phyloP scores from a whole-genome alignment of 1,139 yeast species.

The Kodamaea sp. region DNA sequence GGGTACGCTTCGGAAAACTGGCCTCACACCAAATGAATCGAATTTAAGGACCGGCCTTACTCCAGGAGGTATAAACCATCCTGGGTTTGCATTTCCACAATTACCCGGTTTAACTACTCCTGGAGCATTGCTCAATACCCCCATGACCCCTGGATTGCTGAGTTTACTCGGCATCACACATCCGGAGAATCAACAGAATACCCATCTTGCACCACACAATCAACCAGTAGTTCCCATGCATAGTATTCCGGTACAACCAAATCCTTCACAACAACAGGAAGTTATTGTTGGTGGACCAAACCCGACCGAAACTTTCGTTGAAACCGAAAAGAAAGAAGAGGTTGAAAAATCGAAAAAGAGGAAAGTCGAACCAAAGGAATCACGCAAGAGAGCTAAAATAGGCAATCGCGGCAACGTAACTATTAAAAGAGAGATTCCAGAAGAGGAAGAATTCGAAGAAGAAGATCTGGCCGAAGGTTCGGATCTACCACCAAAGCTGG shows the following conservation, averaged over 20 bases:
- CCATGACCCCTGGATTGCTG: slow-evolving; percentile 41
- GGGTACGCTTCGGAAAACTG: slow-evolving; percentile 45
- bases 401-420: slow-evolving; percentile 1
- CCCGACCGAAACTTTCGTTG: slow-evolving; percentile 2
- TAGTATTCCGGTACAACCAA: slow-evolving; percentile 14
- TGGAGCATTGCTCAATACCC: slow-evolving; percentile 37
- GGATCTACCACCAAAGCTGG: slow-evolving; percentile 24
- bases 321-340: slow-evolving; percentile 3
- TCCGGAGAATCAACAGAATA: slow-evolving; percentile 1
- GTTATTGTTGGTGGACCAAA: background rate
- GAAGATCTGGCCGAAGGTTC: slow-evolving; percentile 20
- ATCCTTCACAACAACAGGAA: slow-evolving; percentile 1
- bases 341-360: slow-evolving; percentile 10
- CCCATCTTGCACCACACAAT: slow-evolving; percentile 1
- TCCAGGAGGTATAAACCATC: slow-evolving; percentile 31
- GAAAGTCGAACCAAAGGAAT: slow-evolving; percentile 10
- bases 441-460: slow-evolving; percentile 6
- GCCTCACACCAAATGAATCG: slow-evolving; percentile 69
- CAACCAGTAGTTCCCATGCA: background rate
- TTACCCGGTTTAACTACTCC: slow-evolving; percentile 46
- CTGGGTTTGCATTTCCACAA: slow-evolving; percentile 29
- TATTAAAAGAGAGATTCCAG: slow-evolving; percentile 9
- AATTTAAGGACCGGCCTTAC: slow-evolving; percentile 64
- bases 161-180: slow-evolving; percentile 22
- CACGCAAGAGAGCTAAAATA: slow-evolving; percentile 5